Base-by-base conservation (phyloP, 768 basidiomycete genomes). In the Austroboletus eburneus region DNA sequence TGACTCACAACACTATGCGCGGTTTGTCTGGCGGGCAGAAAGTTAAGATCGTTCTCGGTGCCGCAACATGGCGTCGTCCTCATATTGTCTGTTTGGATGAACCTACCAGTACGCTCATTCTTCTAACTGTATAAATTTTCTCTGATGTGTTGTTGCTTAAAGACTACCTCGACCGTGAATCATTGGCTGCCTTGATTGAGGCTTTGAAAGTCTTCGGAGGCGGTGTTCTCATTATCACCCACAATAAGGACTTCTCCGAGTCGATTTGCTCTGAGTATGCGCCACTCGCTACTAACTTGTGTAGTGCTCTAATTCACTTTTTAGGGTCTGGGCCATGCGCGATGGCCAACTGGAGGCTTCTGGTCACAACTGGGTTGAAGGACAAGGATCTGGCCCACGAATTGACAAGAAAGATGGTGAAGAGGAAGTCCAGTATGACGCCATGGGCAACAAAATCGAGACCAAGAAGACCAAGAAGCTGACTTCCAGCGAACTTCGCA, bases 161-260 rank as follows among this genome's bases (percentile, higher is more conserved):
- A 85, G 87, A 99, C 80, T 99, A 98, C 78, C 85, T 99, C 69
- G 96, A 98, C 77, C 90, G 96, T 69, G 96, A 99, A 73, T 99
- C 96, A 55, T 84, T 99, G 59, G 96, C 96, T 57, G 96, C 96
- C 29, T 85, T 99, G 69, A 99, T 99, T 65, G 88, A 93, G 61
- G 96, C 95, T 9, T 81, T 99, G 73, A 96, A 97, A 81, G 78
- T 79, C 68, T 98, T 97, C 72, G 92, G 95, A 72, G 96, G 95
- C 69, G 95, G 95, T 85, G 92, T 96, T 51, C 87, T 96, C 65
- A 75, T 96, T 67, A 96, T 97, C 62, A 96, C 94, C 44, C 94
- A 96, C 83, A 92, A 94, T 77, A 84, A 89, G 51, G 94, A 97
- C 78, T 99, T 98, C 80, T 97, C 95, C 46, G 96, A 98, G 80